Base-by-base conservation (phyloP, 1,139 yeast species). In the Diutina catenulata region DNA sequence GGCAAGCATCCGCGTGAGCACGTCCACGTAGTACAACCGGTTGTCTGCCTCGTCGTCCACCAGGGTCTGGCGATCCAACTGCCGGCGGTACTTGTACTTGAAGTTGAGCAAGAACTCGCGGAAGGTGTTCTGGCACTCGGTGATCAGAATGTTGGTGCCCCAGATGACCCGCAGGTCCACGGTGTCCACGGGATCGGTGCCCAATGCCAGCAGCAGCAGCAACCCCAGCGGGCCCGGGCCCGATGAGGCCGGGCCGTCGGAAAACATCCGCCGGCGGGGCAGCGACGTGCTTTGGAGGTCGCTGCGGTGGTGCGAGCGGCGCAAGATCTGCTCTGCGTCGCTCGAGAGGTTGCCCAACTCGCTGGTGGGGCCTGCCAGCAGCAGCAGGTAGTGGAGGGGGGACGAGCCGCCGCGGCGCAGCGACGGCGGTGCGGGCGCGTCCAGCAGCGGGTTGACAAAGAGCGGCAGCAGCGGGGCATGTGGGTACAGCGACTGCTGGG, bases 131-230 rank as follows among this genome's bases (percentile, higher is more conserved):
- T 84, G 74, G 49, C 91, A 80, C 51, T 91, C 95, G 50, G 78
- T 83, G 49, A 93, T 87, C 32, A 94, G 81, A 23, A 91, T 95
- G 53, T 91, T 88, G 2, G 99, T 91, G 56, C 99, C 99, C 99
- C 99, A 91, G 51, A 91, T 88, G 41, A 91, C 94, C 52, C 94
- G 74, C 25, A 79, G 75, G 1, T 94, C 93, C 46, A 80, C 93
- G 42, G 72, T 77, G 36, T 43, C 55, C 21, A 47, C 43, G 11
- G 55, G 53, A 25, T 59, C 64, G 13, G 62, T 52, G 39, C 48
- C 52, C 13, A 58, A 47, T 29, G 53, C 51, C 16, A 64, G 60
- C 5, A 16, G n/a, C 35, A 31, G 35, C 18, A 26, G 21, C 4
- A 31, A 21, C 20, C 9, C 20, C 4, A 26, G 10, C 6, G 15